Base-by-base conservation (phyloP, 1,284 basidiomycete species). In the Cutaneotrichosporon mucoides region DNA sequence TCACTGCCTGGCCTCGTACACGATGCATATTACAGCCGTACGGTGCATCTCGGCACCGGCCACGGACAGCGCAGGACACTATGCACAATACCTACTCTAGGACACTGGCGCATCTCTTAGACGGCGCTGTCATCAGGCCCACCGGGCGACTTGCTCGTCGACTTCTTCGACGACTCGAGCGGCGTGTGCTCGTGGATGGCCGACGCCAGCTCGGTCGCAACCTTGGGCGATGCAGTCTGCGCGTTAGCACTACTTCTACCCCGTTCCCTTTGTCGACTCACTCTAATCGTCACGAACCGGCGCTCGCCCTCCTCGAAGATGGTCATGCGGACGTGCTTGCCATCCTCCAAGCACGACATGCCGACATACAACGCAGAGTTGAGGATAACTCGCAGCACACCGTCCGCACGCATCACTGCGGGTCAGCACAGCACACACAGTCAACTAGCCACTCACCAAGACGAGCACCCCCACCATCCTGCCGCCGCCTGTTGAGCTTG, bases 321-420 rank as follows among this genome's bases (percentile, higher is more conserved):
- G 66, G 86, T 88, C 76, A 90, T 87, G 56, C 88, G 81, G 66
- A 93, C 76, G 76, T 90, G 91, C 89, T 78, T 92, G 85, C 59
- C 89, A 85, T 69, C 89, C 47, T 76, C 74, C 63, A 83, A 81
- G 76, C 87, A 89, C 54, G 83, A 83, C 89, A 95, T 92, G 16
- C 92, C 92, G 64, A 83, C 81, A 82, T 95, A 96, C 50, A 97
- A 81, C 40, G 86, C 84, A 43, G 89, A 86, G 70, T 97, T 97
- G 56, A 97, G 81, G 56, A 97, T 80, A 50, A 96, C 78, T 0
- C 89, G 83, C 69, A 89, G 85, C 9, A 95, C 91, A 1, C 92
- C 93, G 68, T 97, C 93, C 67, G 94, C 91, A 59, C 93, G 85
- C 92, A 97, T 96, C 42, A 97, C 93, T 93, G 65, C 24, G 55